Base-by-base conservation (phyloP, 345 rosid genomes). In the Gossypium thurberi region DNA sequence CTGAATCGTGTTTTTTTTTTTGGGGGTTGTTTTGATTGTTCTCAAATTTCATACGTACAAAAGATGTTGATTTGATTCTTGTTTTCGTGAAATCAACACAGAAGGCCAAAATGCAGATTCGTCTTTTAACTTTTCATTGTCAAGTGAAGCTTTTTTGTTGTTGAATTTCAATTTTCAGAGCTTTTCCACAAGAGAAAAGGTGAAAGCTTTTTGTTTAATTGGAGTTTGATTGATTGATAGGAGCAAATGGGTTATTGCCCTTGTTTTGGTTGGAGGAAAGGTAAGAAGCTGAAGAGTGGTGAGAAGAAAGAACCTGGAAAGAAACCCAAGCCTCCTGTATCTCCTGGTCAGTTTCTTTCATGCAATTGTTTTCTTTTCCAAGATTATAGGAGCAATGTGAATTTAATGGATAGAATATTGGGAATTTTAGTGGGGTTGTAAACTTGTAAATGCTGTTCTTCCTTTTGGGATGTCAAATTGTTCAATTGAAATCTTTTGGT, bases 261-360 rank as follows among this genome's bases (percentile, higher is more conserved):
- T 7, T 89, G 97, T 82, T 86, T 88, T 66, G 85, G 90, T 21
- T 58, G 47, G 28, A 74, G 78, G 74, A 75, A 51, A 13, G 67
- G 76, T 21, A 68, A 47, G 77, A 77, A 76, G 76, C 72, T 50
- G 52, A 75, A 17, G 53, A 63, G 25, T 15, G 71, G 61, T 3
- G 63, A 69, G 17, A 51, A 52, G 10, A 43, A 6, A 64, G 74
- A 67, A 37, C 42, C 18, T 42, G 48, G 40, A 42, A 57, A 40
- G 64, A 66, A 59, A 52, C 18, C 3, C 74, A 25, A 78, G 56
- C 59, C 74, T 43, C 65, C 59, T 48, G 28, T 48, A 2, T 52
- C 64, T 20, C n/a, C 18, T 48, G 25, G 82, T 65, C 10, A 40
- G 73, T 68, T 26, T 37, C 68, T 46, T 72, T 72, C 26, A 40